Evolutionary conservation across 768 basidiomycete species (phyloP), one percentile per base, ranked within the genome.

Genomic region (Galerina marginata): DNA sequence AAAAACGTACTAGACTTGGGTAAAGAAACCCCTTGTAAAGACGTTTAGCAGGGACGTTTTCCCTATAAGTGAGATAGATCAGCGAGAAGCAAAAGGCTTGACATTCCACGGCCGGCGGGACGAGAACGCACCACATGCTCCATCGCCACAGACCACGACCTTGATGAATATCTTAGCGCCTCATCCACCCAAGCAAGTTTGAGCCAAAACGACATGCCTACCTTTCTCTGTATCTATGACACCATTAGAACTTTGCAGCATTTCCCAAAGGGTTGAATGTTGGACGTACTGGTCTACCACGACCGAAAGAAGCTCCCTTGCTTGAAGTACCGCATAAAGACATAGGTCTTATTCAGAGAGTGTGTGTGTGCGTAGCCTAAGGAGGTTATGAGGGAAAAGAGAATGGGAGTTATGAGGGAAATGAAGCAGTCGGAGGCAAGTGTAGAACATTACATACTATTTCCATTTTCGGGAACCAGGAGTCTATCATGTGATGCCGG

Each of bases 111-210:
- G 49, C 54, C 39, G 55, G 60, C 48, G 58, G 54, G 50, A 63
- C 54, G 23, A 56, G 49, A 56, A 74, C 84, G 59, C 69, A 91
- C 96, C 96, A 69, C 92, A 95, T 55, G 96, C 96, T 66, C 96
- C 96, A 75, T 99, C 96, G 39, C 96, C 96, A 62, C 95, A 90
- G n/a, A 99, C 96, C 26, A 95, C 91, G 40, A 93, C 80, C 80
- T 81, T 62, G 25, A 55, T 59, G 58, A 48, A 50, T 36, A 53
- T 15, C 53, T 65, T 58, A 65, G 55, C 40, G 20, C 50, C 46
- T 37, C 44, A 36, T 55, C 40, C 48, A 51, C 42, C 10, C 39
- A 46, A 16, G 40, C 14, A 33, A 33, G 1, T 23, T 45, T 12
- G 37, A 26, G 12, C 36, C 25, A 58, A 37, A 43, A 33, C 47